A percentile compares a stretch with the other conserved stretches of the same genome.
Evolutionary conservation across 805 yeast genomes (phyloP).

Genomic region (Nematodospora valgi): DNA sequence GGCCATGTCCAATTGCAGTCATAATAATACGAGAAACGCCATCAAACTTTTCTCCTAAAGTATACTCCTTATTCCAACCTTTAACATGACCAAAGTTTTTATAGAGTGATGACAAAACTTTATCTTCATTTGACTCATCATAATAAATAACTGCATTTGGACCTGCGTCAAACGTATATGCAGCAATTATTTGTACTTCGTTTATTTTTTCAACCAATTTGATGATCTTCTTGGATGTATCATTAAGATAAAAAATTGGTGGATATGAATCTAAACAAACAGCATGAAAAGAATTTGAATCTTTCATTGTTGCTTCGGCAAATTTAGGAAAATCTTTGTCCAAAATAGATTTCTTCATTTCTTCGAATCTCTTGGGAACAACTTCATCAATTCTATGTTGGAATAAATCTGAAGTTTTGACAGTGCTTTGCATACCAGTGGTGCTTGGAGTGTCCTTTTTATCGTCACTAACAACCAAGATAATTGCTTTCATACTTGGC

Average conservation of each 20-base stretch:
- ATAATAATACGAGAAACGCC: slow-evolving; percentile 84
- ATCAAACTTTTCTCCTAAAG: slow-evolving; percentile 22
- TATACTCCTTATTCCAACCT: slow-evolving; percentile 55
- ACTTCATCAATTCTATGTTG: slow-evolving; percentile 72
- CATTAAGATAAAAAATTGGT: slow-evolving; percentile 92
- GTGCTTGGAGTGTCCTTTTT: slow-evolving; percentile 96
- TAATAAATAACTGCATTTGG: slow-evolving; percentile 98
- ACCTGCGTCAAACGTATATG: slow-evolving; percentile 98
- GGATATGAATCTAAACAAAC: slow-evolving; percentile 95
- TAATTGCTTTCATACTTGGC: slow-evolving; percentile 91
- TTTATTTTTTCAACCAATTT: slow-evolving; percentile 78
- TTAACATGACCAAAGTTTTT: slow-evolving; percentile 53
- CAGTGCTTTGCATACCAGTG: slow-evolving; percentile 95
- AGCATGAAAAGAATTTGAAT: slow-evolving; percentile 96
- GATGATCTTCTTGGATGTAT: slow-evolving; percentile 80
- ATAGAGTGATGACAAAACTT: slow-evolving; percentile 67
- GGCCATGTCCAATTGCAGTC: slow-evolving; percentile 88
- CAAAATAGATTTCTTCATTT: slow-evolving; percentile 75
- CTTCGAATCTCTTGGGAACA: slow-evolving; percentile 80
- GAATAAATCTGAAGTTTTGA: slow-evolving; percentile 82
- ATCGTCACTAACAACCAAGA: slow-evolving; percentile 87
- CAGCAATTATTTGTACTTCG: slow-evolving; percentile 64
- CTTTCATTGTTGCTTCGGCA: slow-evolving; percentile 92
- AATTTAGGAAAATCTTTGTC: slow-evolving; percentile 74
- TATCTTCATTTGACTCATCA: slow-evolving; percentile 67